Evolutionary conservation across 768 basidiomycete species (phyloP).

Genomic region (Termitomyces sp.): DNA sequence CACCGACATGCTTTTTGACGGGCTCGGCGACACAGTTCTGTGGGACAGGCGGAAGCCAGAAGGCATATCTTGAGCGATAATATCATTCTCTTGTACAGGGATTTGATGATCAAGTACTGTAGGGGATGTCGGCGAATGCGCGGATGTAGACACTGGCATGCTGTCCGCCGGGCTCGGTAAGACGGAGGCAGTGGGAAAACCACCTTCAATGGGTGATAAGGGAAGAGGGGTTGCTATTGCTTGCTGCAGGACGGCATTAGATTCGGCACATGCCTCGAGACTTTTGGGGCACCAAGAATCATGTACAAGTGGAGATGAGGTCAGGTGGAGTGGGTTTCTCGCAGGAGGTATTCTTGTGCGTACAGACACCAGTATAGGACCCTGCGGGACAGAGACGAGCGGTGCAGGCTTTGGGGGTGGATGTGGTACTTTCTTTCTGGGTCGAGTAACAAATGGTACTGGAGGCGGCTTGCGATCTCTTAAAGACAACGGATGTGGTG

Average conservation of each 20-base stretch:
- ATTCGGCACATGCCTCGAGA: slow-evolving; percentile 7
- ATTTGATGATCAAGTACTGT: not conserved
- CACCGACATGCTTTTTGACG: not conserved
- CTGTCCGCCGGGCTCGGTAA: not conserved
- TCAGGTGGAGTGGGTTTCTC: slow-evolving; percentile 16
- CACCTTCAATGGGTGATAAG: slow-evolving; percentile 26
- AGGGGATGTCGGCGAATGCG: not conserved
- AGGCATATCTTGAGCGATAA: not conserved
- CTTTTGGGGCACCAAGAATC: slow-evolving; percentile 15
- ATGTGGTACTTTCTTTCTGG: slow-evolving; percentile 16
- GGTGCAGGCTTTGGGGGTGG: slow-evolving; percentile 14
- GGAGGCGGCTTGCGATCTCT: slow-evolving; percentile 24
- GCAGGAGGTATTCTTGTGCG: slow-evolving; percentile 24
- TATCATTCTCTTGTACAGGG: not conserved
- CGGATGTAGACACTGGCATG: not conserved
- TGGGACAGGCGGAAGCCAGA: not conserved
- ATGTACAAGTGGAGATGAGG: slow-evolving; percentile 25
- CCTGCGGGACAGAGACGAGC: slow-evolving; percentile 12
- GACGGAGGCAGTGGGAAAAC: not conserved
- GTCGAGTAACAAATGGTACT: slow-evolving; percentile 21
- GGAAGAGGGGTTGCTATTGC: slow-evolving; percentile 35
- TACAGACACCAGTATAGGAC: slow-evolving; percentile 26
- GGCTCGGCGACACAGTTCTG: not conserved
- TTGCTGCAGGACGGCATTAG: slow-evolving; percentile 24
- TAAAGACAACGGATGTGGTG: slow-evolving; percentile 16